A percentile compares a stretch with the other conserved stretches of the same genome.
Evolutionary conservation across 1,139 yeast species (phyloP).

Genomic region (Pichia sp.): DNA sequence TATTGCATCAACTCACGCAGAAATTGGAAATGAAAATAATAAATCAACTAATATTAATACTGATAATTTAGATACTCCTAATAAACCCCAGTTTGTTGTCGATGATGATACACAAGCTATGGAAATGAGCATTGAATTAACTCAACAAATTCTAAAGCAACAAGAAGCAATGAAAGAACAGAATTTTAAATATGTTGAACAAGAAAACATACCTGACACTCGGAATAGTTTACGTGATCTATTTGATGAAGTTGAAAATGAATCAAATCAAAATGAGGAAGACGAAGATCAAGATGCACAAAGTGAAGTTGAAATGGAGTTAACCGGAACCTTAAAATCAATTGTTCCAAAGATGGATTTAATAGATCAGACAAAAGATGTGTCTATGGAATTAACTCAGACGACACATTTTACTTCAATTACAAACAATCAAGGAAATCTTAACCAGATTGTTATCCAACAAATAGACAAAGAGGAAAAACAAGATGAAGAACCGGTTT

Average conservation of each 20-base stretch:
- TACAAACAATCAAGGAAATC: neutral
- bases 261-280: neutral
- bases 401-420: neutral
- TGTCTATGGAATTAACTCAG: constrained; percentile 9
- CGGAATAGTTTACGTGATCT: constrained; percentile 11
- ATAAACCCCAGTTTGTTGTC: constrained; percentile 5
- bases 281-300: neutral
- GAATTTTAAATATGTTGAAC: neutral
- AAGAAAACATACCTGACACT: constrained; percentile 1
- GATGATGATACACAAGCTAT: constrained; percentile 26
- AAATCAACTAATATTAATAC: neutral
- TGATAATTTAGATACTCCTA: neutral
- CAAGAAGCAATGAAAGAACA: constrained; percentile 10
- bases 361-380: neutral
- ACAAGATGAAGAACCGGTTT: neutral
- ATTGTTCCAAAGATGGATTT: neutral
- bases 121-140: constrained; percentile 25
- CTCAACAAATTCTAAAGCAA: constrained; percentile 18
- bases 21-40: neutral
- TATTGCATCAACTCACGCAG: too few relatives aligned
- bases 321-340: constrained; percentile 15
- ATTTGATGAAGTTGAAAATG: constrained; percentile 11
- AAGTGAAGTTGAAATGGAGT: constrained; percentile 14
- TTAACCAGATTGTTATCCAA: too few relatives aligned
- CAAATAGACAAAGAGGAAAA: neutral